Conservation (phyloP, 495 filamentous ascomycete genomes). For the Talaromyces proteolyticus region DNA sequence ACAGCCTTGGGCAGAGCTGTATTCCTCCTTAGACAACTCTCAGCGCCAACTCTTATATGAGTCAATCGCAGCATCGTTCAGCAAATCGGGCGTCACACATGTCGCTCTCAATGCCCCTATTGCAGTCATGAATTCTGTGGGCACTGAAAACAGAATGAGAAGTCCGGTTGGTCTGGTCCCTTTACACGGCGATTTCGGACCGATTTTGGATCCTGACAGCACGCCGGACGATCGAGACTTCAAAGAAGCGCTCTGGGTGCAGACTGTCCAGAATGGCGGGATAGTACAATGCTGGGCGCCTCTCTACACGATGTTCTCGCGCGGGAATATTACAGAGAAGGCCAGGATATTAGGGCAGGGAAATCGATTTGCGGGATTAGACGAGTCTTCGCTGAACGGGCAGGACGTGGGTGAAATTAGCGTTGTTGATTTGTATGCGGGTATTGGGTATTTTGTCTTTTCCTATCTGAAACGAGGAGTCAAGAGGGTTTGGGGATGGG, state of each 20-base stretch:
- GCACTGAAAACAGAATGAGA: slow-evolving; percentile 57
- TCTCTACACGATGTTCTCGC: slow-evolving; percentile 83
- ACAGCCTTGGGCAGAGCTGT: slow-evolving; percentile 39
- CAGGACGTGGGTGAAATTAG: slow-evolving; percentile 26
- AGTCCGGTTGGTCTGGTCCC: slow-evolving; percentile 56
- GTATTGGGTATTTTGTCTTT: slow-evolving; percentile 90
- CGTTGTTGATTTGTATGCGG: slow-evolving; percentile 82
- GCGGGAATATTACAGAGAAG: slow-evolving; percentile 88
- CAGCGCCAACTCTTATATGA: slow-evolving; percentile 40
- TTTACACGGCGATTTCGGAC: slow-evolving; percentile 64
- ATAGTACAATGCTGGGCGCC: slow-evolving; percentile 86
- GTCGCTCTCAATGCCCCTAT: slow-evolving; percentile 73
- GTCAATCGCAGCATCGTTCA: slow-evolving; percentile 38
- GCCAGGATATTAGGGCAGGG: slow-evolving; percentile 52
- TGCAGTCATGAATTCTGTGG: slow-evolving; percentile 14
- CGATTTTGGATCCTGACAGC: slow-evolving; percentile 17
- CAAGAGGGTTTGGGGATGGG: slow-evolving; percentile 71
- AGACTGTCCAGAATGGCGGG: slow-evolving; percentile 65
- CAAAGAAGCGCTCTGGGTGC: slow-evolving; percentile 62
- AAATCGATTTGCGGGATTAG: slow-evolving; percentile 22
- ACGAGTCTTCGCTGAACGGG: slow-evolving; percentile 17
- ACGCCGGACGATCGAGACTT: slow-evolving; percentile 40
- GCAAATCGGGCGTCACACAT: slow-evolving; percentile 49
- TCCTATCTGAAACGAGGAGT: slow-evolving; percentile 69
- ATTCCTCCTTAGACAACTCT: slow-evolving; percentile 16